phyloP scores from a whole-genome alignment of 1,139 yeast species.

The Kodamaea suecica region DNA sequence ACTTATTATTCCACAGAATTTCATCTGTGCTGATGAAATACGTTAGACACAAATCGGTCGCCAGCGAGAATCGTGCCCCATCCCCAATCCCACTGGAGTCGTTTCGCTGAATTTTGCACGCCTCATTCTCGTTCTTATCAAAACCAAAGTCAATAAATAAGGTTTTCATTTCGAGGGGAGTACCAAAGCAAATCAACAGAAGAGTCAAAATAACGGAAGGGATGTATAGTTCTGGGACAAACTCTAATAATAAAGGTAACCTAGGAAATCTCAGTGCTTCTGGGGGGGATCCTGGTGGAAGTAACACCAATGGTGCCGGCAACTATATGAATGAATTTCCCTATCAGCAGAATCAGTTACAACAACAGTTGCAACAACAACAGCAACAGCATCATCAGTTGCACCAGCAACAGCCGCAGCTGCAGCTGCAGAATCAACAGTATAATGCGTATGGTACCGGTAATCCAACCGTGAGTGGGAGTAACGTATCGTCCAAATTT shows the following conservation, averaged over 20 bases:
- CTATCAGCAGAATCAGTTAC: constrained; percentile 14
- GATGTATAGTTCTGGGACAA: constrained; percentile 14
- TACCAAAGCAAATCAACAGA: constrained; percentile 2
- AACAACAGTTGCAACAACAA: constrained; percentile 12
- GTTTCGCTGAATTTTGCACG: too few species aligned
- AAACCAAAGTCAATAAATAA: not conserved
- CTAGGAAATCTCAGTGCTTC: constrained; percentile 11
- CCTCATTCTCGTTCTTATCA: not conserved
- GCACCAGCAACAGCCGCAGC: constrained; percentile 12
- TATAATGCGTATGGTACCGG: constrained; percentile 7
- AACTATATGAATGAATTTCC: constrained; percentile 15
- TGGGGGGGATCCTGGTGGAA: constrained; percentile 8
- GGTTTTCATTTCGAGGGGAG: not conserved
- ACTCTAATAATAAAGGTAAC: constrained; percentile 9
- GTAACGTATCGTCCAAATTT: constrained; percentile 24
- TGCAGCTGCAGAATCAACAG: constrained; percentile 10
- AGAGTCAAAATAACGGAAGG: not conserved
- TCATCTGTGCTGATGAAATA: too few species aligned
- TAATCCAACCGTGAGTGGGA: constrained; percentile 9
- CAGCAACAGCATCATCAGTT: constrained; percentile 13
- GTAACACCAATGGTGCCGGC: not conserved
- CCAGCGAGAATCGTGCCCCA: too few species aligned
- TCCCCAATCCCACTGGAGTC: too few species aligned
- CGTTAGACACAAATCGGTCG: too few species aligned
- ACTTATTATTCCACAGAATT: too few species aligned